Evolutionary conservation across 129 eudicot genomes (phyloP), one percentile per base, ranked within the genome.

Genomic region (Solidago caesia): DNA sequence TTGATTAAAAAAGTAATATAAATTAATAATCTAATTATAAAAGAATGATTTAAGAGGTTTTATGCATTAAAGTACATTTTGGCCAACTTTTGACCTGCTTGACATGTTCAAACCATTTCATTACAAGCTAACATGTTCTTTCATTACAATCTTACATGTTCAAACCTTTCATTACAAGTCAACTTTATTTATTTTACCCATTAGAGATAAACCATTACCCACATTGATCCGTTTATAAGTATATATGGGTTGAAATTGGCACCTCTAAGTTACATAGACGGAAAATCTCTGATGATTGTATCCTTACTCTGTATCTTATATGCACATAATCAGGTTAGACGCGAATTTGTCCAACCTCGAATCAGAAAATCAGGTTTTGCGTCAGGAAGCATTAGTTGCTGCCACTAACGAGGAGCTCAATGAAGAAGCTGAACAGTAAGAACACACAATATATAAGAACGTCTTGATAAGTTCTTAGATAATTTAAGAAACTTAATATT

Each of bases 331-430:
- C 96, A 94, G 98, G 84, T 81, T 95, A 73, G 96, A 91, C 70
- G 76, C 82, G 53, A 95, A 88, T 66, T 74, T 89, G 70, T 88
- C 99, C 72, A 95, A 87, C 85, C 89, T 91, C 6, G 99, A 95
- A 77, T 88, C 99, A 60, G 99, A 95, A 82, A 95, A 88, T 78
- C 99, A 95, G 84, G 95, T 95, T 53, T 88, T 95, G 29, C 96
- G 99, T 45, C 97, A 95, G 82, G 94, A 95, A 77, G 97, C 96
- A 52, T 83, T 95, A 77, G 96, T 81, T 75, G 88, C 89, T 48
- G 84, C 99, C 27, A 79, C 91, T 48, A 84, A 71, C n/a, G 96
- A 89, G 64, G 92, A 89, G 45, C 83, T 86, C 68, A 71, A 79
- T 47, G 90, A 88, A 81, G 92, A 91, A 91, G 77, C 87, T 70